Evolutionary conservation across 306 rosid species (phyloP), one percentile per base, ranked within the genome.

Genomic region (Acacia melanoxylon): DNA sequence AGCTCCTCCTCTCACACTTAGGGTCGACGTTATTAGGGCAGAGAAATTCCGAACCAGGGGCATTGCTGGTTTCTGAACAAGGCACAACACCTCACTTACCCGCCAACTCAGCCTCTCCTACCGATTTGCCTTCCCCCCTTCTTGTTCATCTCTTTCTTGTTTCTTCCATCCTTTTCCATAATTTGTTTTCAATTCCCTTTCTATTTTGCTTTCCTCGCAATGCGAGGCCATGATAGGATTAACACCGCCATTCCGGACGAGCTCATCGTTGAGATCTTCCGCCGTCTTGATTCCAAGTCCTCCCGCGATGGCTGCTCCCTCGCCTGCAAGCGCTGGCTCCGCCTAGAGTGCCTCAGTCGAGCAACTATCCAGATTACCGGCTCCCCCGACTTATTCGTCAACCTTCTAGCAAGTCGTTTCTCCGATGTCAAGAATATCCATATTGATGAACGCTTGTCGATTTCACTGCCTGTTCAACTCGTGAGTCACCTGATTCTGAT

Each of bases 201-300:
- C 41, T 15, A 10, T 29, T 24, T 49, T 35, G 9, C 24, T 61
- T 75, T 37, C 68, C 17, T 51, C 25, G 88, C 87, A 93, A 82
- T 69, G 90, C 89, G 94, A 82, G 92, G 97, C 27, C 88, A 82
- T 67, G 93, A 90, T 85, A 78, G 91, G 93, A 89, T 95, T 88
- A 95, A 95, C 85, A 80, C 91, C 6, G 58, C 40, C 89, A n/a
- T 95, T 5, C 98, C 97, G 20, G 98, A 95, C 77, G 98, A 88
- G n/a, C n/a, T n/a, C n/a, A n/a, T n/a, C n/a, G n/a, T n/a, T n/a
- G n/a, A n/a, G n/a, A n/a, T n/a, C n/a, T n/a, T n/a, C n/a, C n/a
- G n/a, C n/a, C n/a, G n/a, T n/a, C n/a, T n/a, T n/a, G n/a, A n/a
- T n/a, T n/a, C n/a, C n/a, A n/a, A n/a, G n/a, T n/a, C n/a, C n/a